Evolutionary conservation across 495 filamentous ascomycete species (phyloP).

Genomic region (Aspergillus nanangensis): DNA sequence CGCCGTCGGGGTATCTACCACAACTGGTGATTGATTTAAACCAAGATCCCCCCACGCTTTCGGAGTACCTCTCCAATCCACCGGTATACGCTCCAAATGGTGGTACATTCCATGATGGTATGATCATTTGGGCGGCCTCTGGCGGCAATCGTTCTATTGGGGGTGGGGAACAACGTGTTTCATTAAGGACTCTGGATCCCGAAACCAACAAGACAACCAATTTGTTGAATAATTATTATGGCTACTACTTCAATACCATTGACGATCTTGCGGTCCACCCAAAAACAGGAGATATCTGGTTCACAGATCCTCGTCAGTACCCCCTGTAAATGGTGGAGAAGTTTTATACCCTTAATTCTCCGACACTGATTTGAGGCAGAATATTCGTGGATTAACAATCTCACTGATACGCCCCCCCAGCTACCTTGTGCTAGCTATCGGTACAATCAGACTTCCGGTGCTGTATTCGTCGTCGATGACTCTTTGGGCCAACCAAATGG

Average conservation of each 20-base stretch:
- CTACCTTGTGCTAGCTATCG: constrained; percentile 33
- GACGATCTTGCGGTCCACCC: constrained; percentile 24
- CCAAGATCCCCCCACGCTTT: constrained; percentile 25
- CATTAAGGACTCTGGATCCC: constrained; percentile 23
- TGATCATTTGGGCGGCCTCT: constrained; percentile 20
- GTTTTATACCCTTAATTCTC: neutral
- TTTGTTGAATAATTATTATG: constrained; percentile 28
- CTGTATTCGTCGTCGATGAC: constrained; percentile 66
- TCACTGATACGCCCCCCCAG: constrained; percentile 27
- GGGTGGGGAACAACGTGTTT: constrained; percentile 18
- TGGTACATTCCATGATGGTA: constrained; percentile 21
- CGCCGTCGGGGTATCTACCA: constrained; percentile 22
- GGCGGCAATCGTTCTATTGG: constrained; percentile 21
- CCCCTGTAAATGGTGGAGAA: neutral
- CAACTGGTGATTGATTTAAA: constrained; percentile 32
- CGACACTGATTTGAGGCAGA: constrained; percentile 1
- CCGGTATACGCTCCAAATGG: constrained; percentile 32
- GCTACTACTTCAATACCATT: constrained; percentile 24
- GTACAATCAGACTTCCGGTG: constrained; percentile 30
- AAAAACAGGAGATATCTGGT: constrained; percentile 39
- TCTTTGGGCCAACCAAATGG: constrained; percentile 73
- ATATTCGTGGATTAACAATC: constrained; percentile 33
- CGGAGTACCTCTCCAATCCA: constrained; percentile 27
- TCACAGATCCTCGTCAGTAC: constrained; percentile 35
- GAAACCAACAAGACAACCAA: constrained; percentile 19